These are phyloP conservation scores for Diaporthe sp. DNA, from an alignment of 2,329 filamentous ascomycete species.

Conservation along the genomic window DNA sequence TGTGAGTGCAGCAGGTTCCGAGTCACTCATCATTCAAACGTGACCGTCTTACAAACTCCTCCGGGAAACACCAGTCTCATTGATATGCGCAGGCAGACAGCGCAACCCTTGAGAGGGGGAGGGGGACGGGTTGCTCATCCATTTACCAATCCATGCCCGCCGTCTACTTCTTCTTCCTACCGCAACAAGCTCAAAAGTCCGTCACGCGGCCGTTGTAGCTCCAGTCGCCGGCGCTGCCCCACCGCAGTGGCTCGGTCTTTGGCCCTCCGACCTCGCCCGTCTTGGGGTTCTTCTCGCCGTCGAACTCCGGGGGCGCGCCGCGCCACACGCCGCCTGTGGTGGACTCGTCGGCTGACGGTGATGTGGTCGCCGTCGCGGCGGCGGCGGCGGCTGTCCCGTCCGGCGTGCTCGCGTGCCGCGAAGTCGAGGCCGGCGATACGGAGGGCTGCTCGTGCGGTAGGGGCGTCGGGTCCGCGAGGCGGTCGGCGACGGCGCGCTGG, in stretches of 20 bases:
- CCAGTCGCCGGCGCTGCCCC: slow-evolving; percentile 84
- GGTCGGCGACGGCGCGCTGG: slow-evolving; percentile 72
- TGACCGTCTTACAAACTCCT: neutral
- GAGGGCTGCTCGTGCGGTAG: slow-evolving; percentile 47
- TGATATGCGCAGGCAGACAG: neutral
- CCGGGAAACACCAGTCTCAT: neutral
- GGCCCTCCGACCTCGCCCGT: slow-evolving; percentile 97
- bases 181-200: slow-evolving; percentile 72
- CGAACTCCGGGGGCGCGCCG: slow-evolving; percentile 91
- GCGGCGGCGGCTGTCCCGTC: slow-evolving; percentile 45
- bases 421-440: slow-evolving; percentile 43
- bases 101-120: too few relatives aligned
- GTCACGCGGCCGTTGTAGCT: slow-evolving; percentile 96
- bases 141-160: neutral
- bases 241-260: slow-evolving; percentile 95
- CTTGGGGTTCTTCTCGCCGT: slow-evolving; percentile 91
- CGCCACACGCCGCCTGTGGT: slow-evolving; percentile 76
- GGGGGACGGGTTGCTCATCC: neutral
- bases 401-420: slow-evolving; percentile 48
- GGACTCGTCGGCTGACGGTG: slow-evolving; percentile 59
- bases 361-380: slow-evolving; percentile 21
- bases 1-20: neutral
- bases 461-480: slow-evolving; percentile 53
- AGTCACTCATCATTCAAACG: neutral
- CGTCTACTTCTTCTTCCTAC: neutral